A percentile compares a stretch with the other conserved stretches of the same genome.
phyloP scores from a whole-genome alignment of 352 stramenopile species.

The Phytopythium mirpurense region DNA sequence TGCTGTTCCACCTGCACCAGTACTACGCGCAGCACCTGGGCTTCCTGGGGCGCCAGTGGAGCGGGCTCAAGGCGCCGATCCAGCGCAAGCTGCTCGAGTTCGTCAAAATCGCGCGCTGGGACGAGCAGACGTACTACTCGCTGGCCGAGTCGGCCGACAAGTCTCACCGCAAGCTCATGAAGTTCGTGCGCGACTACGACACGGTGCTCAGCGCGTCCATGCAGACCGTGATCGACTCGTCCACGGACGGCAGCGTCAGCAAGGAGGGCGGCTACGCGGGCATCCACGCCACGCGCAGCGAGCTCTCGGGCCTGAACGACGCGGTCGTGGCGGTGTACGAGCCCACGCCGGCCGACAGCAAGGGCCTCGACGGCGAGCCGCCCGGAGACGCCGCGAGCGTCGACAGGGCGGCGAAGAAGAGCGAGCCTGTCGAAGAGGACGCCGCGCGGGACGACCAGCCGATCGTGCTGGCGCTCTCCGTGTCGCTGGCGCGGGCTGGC shows the following conservation, averaged over 20 bases:
- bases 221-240: slow-evolving; percentile 86
- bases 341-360: slow-evolving; percentile 8
- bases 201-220: slow-evolving; percentile 74
- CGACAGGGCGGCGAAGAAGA: slow-evolving; percentile 6
- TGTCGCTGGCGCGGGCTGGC: too few relatives aligned
- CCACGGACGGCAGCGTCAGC: slow-evolving; percentile 76
- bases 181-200: slow-evolving; percentile 93
- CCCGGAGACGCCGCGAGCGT: not conserved
- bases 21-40: slow-evolving; percentile 94
- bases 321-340: slow-evolving; percentile 32
- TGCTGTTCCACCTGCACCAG: slow-evolving; percentile 91
- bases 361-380: slow-evolving; percentile 8
- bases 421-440: slow-evolving; percentile 3
- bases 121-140: slow-evolving; percentile 99
- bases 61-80: slow-evolving; percentile 89
- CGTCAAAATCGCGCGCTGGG: slow-evolving; percentile 98
- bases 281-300: slow-evolving; percentile 58
- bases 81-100: slow-evolving; percentile 98
- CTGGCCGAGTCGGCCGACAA: slow-evolving; percentile 97
- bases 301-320: slow-evolving; percentile 52
- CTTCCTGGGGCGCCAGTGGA: slow-evolving; percentile 79
- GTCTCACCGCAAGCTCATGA: slow-evolving; percentile 98
- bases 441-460: not conserved
- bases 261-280: slow-evolving; percentile 79
- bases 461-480: slow-evolving; percentile 5